Base-by-base conservation (phyloP, 805 yeast genomes). In the Candida morakotiae region DNA sequence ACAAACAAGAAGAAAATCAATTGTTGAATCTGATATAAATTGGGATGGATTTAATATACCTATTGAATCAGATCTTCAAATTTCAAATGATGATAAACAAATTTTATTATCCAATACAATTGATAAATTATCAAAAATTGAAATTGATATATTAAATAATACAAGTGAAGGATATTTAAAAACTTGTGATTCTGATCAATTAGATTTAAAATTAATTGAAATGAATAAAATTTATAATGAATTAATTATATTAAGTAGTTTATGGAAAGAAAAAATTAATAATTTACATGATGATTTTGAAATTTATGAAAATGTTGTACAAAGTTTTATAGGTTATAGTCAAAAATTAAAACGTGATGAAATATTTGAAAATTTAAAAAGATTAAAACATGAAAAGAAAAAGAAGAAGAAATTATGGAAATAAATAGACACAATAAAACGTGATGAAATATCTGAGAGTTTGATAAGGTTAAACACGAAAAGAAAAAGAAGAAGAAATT, bases 271-370 rank as follows among this genome's bases (percentile, higher is more conserved):
- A 42, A 65, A 73, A 41, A 64, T 73, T 33, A 54, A 56, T 24
- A 77, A 71, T 7, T 60, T 81, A 14, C 64, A 64, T 39, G 72
- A 69, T 29, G 94, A 88, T 55, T 83, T 85, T 49, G 75, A 73
- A 23, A 77, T 89, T 11, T 88, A 82, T 53, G 95, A 91, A 48
- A 73, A 82, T 2, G 95, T 93, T 47, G 88, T 93, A 28, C 95
- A 87, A 53, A 88, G 87, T 49, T 64, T 89, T 48, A 85, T 89
- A 11, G 97, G 95, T 6, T 88, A 89, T 55, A 84, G 95, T 5
- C 96, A 93, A 57, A 77, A 86, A 49, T 49, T 83, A 35, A 74
- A 84, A 48, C 68, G 91, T 35, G 64, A 67, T 28, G 71, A 66
- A 42, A 51, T 67, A 18, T 42, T 62, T 32, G 67, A 51, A 37